A percentile compares a stretch with the other conserved stretches of the same genome.
Evolutionary conservation across 2,329 filamentous ascomycete genomes (phyloP).

Genomic region (Amauroascus verrucosus): DNA sequence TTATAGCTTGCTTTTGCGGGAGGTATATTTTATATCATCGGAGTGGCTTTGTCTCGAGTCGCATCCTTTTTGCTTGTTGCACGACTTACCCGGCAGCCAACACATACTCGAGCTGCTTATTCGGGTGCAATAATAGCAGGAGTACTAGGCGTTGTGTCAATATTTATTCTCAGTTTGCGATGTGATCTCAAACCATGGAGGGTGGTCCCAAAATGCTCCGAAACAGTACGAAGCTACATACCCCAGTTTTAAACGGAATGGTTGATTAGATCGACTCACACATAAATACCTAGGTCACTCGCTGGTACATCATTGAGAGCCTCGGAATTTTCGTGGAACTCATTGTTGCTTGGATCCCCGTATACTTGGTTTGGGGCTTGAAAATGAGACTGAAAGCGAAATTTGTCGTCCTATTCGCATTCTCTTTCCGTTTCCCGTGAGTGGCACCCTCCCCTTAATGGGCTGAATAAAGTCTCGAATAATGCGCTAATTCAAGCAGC

Average conservation of each 20-base stretch:
- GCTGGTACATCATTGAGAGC: slow-evolving; percentile 16
- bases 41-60: slow-evolving; percentile 14
- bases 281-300: slow-evolving; percentile 10
- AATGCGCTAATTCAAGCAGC: slow-evolving; percentile 4
- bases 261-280: not conserved
- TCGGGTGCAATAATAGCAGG: slow-evolving; percentile 8
- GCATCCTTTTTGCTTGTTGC: slow-evolving; percentile 15
- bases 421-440: slow-evolving; percentile 18
- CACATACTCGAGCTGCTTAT: slow-evolving; percentile 11
- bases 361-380: slow-evolving; percentile 16
- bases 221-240: slow-evolving; percentile 8
- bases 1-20: slow-evolving; percentile 14
- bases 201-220: slow-evolving; percentile 12
- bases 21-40: slow-evolving; percentile 16
- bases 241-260: not conserved
- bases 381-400: slow-evolving; percentile 15
- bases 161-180: slow-evolving; percentile 15
- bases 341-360: slow-evolving; percentile 13
- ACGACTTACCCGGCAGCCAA: slow-evolving; percentile 16
- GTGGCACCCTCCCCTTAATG: not conserved
- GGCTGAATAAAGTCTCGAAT: no score
- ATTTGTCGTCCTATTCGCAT: slow-evolving; percentile 16
- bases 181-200: slow-evolving; percentile 15
- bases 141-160: slow-evolving; percentile 9
- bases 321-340: slow-evolving; percentile 15